Conservation (phyloP, 306 rosid genomes). For the Gastrolobium bilobum region DNA sequence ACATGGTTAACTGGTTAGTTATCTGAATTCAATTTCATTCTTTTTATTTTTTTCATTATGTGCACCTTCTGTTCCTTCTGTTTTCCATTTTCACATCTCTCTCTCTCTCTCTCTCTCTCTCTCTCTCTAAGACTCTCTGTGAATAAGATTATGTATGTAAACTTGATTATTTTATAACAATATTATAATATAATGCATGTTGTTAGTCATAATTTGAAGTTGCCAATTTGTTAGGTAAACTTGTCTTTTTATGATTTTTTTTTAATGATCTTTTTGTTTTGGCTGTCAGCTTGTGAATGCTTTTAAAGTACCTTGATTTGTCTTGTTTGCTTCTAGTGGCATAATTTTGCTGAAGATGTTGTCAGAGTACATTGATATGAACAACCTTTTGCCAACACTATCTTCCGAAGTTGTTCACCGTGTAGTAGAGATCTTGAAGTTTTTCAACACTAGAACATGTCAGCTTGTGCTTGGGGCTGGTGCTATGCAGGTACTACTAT, state of each 20-base stretch:
- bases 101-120: constrained; percentile 17
- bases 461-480: constrained; percentile 99
- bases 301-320: constrained; percentile 40
- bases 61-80: constrained; percentile 20
- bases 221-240: constrained; percentile 19
- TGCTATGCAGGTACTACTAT: constrained; percentile 93
- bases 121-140: neutral
- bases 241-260: constrained; percentile 39
- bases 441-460: constrained; percentile 97
- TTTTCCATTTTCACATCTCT: neutral
- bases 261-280: constrained; percentile 27
- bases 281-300: constrained; percentile 35
- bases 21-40: constrained; percentile 46
- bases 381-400: constrained; percentile 77
- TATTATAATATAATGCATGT: neutral
- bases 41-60: neutral
- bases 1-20: constrained; percentile 99
- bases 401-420: constrained; percentile 98
- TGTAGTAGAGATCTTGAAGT: constrained; percentile 89
- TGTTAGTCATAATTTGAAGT: constrained; percentile 39
- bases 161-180: constrained; percentile 28
- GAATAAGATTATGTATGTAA: constrained; percentile 7
- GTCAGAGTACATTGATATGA: constrained; percentile 95
- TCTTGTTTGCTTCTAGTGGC: constrained; percentile 72
- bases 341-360: constrained; percentile 95